These are phyloP conservation scores for Mortierella sp. DNA, from an alignment of 371 early-diverging fungal species.

Conservation along the genomic window DNA sequence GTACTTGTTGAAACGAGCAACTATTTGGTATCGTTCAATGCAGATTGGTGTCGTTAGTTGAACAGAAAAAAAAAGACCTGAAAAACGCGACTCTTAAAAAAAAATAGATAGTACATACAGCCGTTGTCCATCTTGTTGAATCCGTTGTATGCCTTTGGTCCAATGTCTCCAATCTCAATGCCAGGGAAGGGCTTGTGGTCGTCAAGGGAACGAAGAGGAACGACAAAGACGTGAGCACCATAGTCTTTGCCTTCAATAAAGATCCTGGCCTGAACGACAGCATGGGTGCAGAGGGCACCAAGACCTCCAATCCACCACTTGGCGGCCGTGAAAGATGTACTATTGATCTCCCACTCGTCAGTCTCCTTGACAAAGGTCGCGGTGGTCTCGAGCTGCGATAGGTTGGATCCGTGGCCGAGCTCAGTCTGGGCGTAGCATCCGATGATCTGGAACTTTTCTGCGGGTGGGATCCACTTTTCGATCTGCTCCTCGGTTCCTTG, in stretches of 20 bases:
- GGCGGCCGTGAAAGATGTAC: conserved; percentile 77
- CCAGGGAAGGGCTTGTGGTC: conserved; percentile 85
- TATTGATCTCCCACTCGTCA: conserved; percentile 88
- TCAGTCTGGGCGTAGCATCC: conserved; percentile 92
- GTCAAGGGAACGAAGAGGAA: conserved; percentile 84
- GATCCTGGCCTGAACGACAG: conserved; percentile 88
- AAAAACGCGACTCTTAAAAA: neutral
- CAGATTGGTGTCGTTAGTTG: neutral
- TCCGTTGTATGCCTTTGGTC: conserved; percentile 82
- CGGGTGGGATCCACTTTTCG: conserved; percentile 79
- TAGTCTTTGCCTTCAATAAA: conserved; percentile 80
- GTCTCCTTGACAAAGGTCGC: conserved; percentile 87
- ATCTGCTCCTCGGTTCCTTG: conserved; percentile 86
- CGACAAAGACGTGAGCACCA: conserved; percentile 88
- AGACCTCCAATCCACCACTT: conserved; percentile 96
- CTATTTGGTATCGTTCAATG: conserved; percentile 45
- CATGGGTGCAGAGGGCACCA: conserved; percentile 71
- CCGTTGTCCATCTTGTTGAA: conserved; percentile 77
- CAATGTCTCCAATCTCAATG: conserved; percentile 90
- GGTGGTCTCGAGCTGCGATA: conserved; percentile 90
- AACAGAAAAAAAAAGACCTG: neutral
- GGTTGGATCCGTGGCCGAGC: conserved; percentile 69
- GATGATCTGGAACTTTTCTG: conserved; percentile 79
- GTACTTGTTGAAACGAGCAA: conserved; percentile 64
- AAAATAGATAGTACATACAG: neutral